These are phyloP conservation scores for Fraxinus anomala DNA, from an alignment of 257 asterid species.

Conservation along the genomic window DNA sequence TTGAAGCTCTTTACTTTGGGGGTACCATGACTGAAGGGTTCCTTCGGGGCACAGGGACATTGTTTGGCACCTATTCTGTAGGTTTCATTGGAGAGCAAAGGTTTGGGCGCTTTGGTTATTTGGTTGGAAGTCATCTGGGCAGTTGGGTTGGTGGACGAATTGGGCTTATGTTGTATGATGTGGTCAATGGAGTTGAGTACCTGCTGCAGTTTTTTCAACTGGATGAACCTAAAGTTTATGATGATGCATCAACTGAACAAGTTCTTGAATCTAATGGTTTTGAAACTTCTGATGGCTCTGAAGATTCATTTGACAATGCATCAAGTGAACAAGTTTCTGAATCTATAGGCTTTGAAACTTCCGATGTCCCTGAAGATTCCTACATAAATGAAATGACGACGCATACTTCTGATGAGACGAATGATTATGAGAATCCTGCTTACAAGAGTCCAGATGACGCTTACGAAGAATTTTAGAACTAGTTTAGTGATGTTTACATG, in stretches of 20 bases:
- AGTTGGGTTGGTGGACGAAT: conserved; percentile 94
- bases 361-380: conserved; percentile 28
- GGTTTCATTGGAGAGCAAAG: conserved; percentile 76
- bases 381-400: conserved; percentile 26
- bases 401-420: conserved; percentile 40
- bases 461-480: conserved; percentile 60
- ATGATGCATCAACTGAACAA: conserved; percentile 27
- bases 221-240: conserved; percentile 41
- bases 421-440: conserved; percentile 40
- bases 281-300: conserved; percentile 27
- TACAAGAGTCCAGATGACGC: conserved; percentile 42
- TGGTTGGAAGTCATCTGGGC: conserved; percentile 87
- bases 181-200: conserved; percentile 69
- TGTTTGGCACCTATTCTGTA: conserved; percentile 70
- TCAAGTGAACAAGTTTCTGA: conserved; percentile 28
- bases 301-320: conserved; percentile 18
- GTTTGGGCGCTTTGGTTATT: conserved; percentile 86
- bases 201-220: conserved; percentile 40
- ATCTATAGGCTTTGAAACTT: conserved; percentile 28
- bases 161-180: conserved; percentile 90
- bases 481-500: conserved; percentile 21
- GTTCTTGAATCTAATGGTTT: conserved; percentile 24
- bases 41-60: conserved; percentile 87
- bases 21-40: conserved; percentile 85
- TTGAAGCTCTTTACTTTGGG: conserved; percentile 85